A percentile compares a stretch with the other conserved stretches of the same genome.
Conservation (phyloP, 257 asterid species). For the Nicotiana otophora region DNA sequence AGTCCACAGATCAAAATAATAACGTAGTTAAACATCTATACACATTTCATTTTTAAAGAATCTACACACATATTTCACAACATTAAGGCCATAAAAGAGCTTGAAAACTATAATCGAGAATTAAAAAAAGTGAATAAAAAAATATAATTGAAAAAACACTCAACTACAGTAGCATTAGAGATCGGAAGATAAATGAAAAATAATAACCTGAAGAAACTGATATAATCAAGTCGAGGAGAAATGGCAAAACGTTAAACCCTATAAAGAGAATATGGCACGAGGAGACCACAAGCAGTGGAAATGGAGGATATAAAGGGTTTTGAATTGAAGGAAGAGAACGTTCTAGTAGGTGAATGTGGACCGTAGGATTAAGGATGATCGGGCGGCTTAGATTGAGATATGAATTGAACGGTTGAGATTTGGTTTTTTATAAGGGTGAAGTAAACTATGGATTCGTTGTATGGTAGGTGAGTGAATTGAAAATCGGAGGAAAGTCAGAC, state of each 20-base stretch:
- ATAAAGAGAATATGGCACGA: slow-evolving; percentile 18
- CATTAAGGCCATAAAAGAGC: not conserved
- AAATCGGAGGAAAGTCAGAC: not conserved
- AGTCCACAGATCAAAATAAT: not conserved
- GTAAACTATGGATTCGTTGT: not conserved
- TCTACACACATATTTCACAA: not conserved
- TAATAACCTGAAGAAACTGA: not conserved
- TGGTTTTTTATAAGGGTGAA: not conserved
- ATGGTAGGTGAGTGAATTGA: not conserved
- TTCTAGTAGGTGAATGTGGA: slow-evolving; percentile 18
- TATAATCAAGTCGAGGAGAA: not conserved
- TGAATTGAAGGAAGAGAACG: slow-evolving; percentile 19
- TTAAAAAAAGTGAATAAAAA: not conserved
- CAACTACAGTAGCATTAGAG: not conserved
- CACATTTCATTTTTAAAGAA: not conserved
- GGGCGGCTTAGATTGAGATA: slow-evolving; percentile 15
- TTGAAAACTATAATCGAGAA: not conserved
- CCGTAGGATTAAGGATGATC: slow-evolving; percentile 38
- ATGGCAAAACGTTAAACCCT: slow-evolving; percentile 28
- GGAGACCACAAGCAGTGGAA: slow-evolving; percentile 33
- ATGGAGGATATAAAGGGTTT: not conserved
- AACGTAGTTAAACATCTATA: not conserved
- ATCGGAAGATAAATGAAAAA: not conserved
- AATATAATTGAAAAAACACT: too few species aligned
- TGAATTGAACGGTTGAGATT: slow-evolving; percentile 29